Evolutionary conservation across 257 asterid genomes (phyloP), one percentile per base, ranked within the genome.

Genomic region (Nemophila menziesii): DNA sequence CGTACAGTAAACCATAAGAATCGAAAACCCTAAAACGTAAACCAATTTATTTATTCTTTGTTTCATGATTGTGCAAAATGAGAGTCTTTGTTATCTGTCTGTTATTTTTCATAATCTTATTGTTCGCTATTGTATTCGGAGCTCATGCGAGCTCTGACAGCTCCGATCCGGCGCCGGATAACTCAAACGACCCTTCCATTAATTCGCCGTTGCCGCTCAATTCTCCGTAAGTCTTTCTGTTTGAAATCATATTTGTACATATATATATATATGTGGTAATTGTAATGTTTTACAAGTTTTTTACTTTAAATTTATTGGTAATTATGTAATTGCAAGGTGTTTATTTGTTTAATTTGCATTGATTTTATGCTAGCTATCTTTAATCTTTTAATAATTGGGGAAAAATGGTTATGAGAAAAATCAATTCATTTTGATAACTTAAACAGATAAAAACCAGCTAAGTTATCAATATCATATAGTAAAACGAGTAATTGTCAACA

Each of bases 51-150:
- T 7, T 29, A 2, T 29, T 29, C 12, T 29, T 29, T 29, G 36
- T 1, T 15, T 41, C 15, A 18, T 12, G 24, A 17, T 48, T 33
- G 16, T 55, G 16, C 17, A 46, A 51, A 38, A 77, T 81, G 86
- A 81, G 71, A 56, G 71, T 69, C 24, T 46, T 63, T 16, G 58
- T 61, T 43, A 48, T 75, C 17, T 58, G 59, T 26, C 26, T 72
- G 51, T 60, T 80, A 44, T 67, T 74, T 27, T n/a, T 72, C 24
- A 11, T 60, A 0, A 52, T 74, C 21, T 58, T 77, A 54, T 51
- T 79, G 47, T 48, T 79, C 34, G 61, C 49, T 34, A 45, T 74
- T 62, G 67, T 68, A 14, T 57, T 56, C 54, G 79, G 90, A 64
- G 72, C 57, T 72, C 44, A 57, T 33, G 48, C 77, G 0, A 58